Evolutionary conservation across 73 alveolate species (phyloP).

Genomic region (Tetrahymena borealis): DNA sequence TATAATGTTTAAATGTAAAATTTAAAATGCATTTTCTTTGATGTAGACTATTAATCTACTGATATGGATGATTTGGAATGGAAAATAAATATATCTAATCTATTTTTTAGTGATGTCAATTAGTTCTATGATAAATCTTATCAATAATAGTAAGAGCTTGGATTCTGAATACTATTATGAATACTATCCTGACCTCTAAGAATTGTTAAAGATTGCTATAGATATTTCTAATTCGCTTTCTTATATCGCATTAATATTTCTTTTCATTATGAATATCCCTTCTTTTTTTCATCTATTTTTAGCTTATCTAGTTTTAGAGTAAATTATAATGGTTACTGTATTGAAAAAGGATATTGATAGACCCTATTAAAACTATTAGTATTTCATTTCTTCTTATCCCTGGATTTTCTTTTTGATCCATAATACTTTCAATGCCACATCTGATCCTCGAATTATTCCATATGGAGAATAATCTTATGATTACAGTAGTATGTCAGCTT

Average conservation of each 20-base stretch:
- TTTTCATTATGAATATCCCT: not conserved
- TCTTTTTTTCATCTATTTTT: not conserved
- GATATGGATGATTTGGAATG: not conserved
- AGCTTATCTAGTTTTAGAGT: not conserved
- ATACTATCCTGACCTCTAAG: not conserved
- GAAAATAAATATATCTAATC: not conserved
- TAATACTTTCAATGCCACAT: not conserved
- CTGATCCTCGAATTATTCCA: not conserved
- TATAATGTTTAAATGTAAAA: not conserved
- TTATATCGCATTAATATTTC: not conserved
- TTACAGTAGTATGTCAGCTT: not conserved
- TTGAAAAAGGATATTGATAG: not conserved
- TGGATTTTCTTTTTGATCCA: not conserved
- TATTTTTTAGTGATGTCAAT: not conserved
- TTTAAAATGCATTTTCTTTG: not conserved
- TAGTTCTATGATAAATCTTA: not conserved
- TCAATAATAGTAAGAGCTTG: not conserved
- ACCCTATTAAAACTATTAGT: not conserved
- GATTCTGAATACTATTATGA: not conserved
- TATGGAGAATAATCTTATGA: not conserved
- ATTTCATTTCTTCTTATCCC: not conserved
- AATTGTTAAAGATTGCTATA: not conserved
- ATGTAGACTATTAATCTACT: not conserved
- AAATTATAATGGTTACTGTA: not conserved
- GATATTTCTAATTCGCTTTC: not conserved